Evolutionary conservation across 495 filamentous ascomycete genomes (phyloP), one percentile per base, ranked within the genome.

Genomic region (Hyaloscypha variabilis): DNA sequence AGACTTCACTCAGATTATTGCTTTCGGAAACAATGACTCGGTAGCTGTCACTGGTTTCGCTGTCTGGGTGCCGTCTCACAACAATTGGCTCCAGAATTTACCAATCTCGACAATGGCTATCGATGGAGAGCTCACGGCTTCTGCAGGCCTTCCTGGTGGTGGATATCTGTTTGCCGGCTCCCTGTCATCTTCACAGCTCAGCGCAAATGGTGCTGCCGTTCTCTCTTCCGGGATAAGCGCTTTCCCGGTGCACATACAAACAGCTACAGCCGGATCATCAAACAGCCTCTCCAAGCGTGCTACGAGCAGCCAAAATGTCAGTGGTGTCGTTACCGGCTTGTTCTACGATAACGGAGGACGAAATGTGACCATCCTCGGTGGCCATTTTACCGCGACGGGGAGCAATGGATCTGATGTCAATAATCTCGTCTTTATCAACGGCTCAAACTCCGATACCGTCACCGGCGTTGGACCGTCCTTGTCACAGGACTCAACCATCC

Each of bases 1-100:
- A 26, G 81, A 87, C 69, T 99, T 99, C 74, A 80, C 84, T 25
- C 78, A 86, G 64, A 82, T 97, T 28, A 77, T 88, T 23, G 83
- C 85, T 3, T 93, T 90, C 71, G 87, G 78, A 50, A 79, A 78
- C 58, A 89, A 87, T 67, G 69, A 81, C 13, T 82, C 85, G n/a
- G 76, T 87, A 13, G 69, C 83, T 14, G 89, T 87, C 2, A 73
- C 83, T 56, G 92, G 93, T 1, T 94, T 98, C 72, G 95, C 91
- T 30, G 79, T 97, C 26, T 99, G 95, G 95, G 90, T 98, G n/a
- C 92, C 93, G 24, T 95, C 93, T 6, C 83, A 82, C 56, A 84
- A 86, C 49, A 92, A 96, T 72, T 99, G 95, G 95, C 78, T 98
- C 25, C 87, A 92, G 74, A 94, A 93, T 68, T 78, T 98, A 49